Evolutionary conservation across 352 stramenopile genomes (phyloP), one percentile per base, ranked within the genome.

Genomic region (Blastocystis sp.): DNA sequence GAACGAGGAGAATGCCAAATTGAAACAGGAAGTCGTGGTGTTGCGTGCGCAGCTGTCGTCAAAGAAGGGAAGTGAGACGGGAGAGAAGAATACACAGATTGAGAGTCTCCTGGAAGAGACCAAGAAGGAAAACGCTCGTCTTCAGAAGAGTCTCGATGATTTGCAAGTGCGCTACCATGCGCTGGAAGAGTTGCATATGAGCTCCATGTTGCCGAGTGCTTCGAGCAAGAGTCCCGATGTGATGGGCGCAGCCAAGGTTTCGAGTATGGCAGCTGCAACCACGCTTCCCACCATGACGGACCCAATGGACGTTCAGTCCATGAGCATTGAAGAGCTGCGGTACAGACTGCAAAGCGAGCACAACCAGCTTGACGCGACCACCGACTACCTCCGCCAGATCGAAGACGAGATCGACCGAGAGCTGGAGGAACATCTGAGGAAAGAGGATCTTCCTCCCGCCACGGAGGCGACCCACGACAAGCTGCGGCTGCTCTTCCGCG

Each of bases 361-460:
- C 59, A 63, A 81, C 29, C 71, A 81, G 33, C 33, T 63, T 6
- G 71, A 81, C 19, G n/a, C 21, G 21, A 63, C 37, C n/a, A 81
- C 71, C 9, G 71, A 51, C 16, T 81, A 81, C 59, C 19, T 66
- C 50, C 24, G 45, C 31, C 1, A 81, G 13, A 21, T 81, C 59
- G 71, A 81, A 1, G n/a, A 63, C 24, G 16, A 45, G 2, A 65
- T 81, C 55, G 41, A 81, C 24, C 10, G 9, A 3, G n/a, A 66
- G 24, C 45, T 81, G 13, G n/a, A 59, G 0, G 16, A 55, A 16
- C 45, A 55, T 16, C 6, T 55, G 45, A 16, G 16, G 6, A 6
- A 6, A 6, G 16, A 55, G 45, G 45, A 55, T 16, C 45, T 55
- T 55, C 45, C 45, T 6, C 19, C 63, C 9, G 6, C 63, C 31